Base-by-base conservation (phyloP, 371 early-diverging fungal species). In the Mucor indicus region DNA sequence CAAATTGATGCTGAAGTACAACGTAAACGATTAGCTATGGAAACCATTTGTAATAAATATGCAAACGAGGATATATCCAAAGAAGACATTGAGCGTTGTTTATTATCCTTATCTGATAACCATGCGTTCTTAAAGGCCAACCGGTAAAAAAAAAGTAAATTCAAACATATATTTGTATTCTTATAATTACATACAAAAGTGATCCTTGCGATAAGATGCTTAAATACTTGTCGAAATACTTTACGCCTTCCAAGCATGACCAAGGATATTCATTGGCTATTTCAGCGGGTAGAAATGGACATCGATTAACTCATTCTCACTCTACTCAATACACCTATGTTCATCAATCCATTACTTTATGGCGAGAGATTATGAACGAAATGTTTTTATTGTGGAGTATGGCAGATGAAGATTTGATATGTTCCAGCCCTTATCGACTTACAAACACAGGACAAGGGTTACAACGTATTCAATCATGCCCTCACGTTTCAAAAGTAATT, bases 201-300 rank as follows among this genome's bases (percentile, higher is more conserved):
- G 98, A 97, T 64, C 96, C 98, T 6, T 96, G 96, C 62, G 93
- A 95, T 45, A 86, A 86, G 59, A 96, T 98, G 91, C 73, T 93
- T 4, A 70, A 80, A 36, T 90, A 91, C 50, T 75, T 96, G 20
- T 72, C 80, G 19, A 65, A 58, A 16, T 72, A 86, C 52, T 95
- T 91, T 66, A 55, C 65, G 27, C 81, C 90, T 3, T 61, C 79
- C 4, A 67, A 77, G 16, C 49, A 69, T 7, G 81, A 81, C 27
- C 64, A 75, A 11, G 72, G 72, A 2, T 87, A 86, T 57, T 92
- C 92, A 9, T 78, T 98, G 48, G 87, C 97, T 0, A 98, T 98
- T 43, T 69, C 72, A 21, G 72, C 80, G 10, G 98, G 98, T 16
- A 56, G 80, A 30, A 75, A 79, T 23, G 97, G 97, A 2, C 93